Base-by-base conservation (phyloP, 345 rosid genomes). In the Xanthoceras sorbifolium region DNA sequence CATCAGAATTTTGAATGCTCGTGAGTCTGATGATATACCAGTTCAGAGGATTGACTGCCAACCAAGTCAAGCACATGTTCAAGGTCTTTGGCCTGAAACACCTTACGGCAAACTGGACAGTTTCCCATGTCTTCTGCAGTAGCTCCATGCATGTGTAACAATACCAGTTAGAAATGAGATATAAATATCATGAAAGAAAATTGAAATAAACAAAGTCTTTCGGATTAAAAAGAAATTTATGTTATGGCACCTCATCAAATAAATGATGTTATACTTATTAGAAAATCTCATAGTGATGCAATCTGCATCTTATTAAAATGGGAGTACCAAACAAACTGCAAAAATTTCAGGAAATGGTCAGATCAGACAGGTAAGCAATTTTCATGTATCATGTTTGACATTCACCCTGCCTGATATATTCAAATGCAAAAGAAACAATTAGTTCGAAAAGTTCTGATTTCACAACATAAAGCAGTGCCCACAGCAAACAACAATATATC, bases 101-200 rank as follows among this genome's bases (percentile, higher is more conserved):
- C 91, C 79, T 90, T 91, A 25, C 98, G 93, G 82, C 97, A 93
- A 75, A 93, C 93, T 44, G 99, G 99, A 82, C 99, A 95, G 64
- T 78, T 87, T 69, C 93, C 97, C 74, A 77, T 73, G 69, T 82
- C 89, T 74, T 78, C 86, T 57, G 77, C 90, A 36, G 28, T 22
- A 32, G 77, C 62, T 76, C 81, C 87, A 73, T 40, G 68, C 69
- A 74, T 73, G 65, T 74, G 82, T 86, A 72, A 75, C 17, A 75
- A 76, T 23, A 62, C 63, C 63, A 73, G 22, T 73, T 34, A 15
- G 38, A 42, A 10, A 6, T 6, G 52, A 72, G 31, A 40, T 61
- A 63, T 38, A 60, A 74, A 57, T 9, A 17, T 55, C 73, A 48
- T 67, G 20, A 61, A 22, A 71, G 36, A 59, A 63, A 73, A 18